A percentile compares a stretch with the other conserved stretches of the same genome.
Conservation (phyloP, 129 eudicot genomes). For the Kitagawia praeruptora region DNA sequence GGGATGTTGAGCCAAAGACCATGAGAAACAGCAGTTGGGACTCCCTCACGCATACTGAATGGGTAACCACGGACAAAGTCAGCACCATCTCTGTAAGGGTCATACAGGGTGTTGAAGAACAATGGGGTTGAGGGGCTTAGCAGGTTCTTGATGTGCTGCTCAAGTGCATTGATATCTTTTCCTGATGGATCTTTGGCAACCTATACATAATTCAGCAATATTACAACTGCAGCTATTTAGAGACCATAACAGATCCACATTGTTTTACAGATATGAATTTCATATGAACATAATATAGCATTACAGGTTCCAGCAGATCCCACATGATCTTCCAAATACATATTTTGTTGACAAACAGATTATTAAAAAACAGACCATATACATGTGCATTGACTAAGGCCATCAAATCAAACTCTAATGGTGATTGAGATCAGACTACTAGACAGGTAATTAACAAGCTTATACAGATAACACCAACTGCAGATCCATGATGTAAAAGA, state of each 20-base stretch:
- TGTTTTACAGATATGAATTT: not conserved
- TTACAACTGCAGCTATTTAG: not conserved
- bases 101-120: conserved; percentile 74
- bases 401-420: not conserved
- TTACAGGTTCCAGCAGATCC: not conserved
- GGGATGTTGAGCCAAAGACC: conserved; percentile 64
- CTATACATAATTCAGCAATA: conserved; percentile 16
- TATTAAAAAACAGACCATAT: not conserved
- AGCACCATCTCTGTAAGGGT: conserved; percentile 62
- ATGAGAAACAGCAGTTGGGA: conserved; percentile 54
- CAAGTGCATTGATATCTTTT: conserved; percentile 57
- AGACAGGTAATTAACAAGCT: not conserved
- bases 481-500: not conserved
- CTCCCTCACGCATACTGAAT: conserved; percentile 74
- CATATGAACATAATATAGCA: not conserved
- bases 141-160: conserved; percentile 66
- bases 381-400: not conserved
- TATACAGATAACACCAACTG: not conserved
- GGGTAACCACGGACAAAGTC: conserved; percentile 81
- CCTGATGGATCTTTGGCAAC: conserved; percentile 76
- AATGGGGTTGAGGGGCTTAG: conserved; percentile 58
- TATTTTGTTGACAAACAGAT: not conserved
- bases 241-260: not conserved
- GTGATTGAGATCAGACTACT: not conserved
- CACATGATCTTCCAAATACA: not conserved